A percentile compares a stretch with the other conserved stretches of the same genome.
These are phyloP conservation scores for Hypholoma fasciculare DNA, from an alignment of 768 basidiomycete species.

Conservation along the genomic window DNA sequence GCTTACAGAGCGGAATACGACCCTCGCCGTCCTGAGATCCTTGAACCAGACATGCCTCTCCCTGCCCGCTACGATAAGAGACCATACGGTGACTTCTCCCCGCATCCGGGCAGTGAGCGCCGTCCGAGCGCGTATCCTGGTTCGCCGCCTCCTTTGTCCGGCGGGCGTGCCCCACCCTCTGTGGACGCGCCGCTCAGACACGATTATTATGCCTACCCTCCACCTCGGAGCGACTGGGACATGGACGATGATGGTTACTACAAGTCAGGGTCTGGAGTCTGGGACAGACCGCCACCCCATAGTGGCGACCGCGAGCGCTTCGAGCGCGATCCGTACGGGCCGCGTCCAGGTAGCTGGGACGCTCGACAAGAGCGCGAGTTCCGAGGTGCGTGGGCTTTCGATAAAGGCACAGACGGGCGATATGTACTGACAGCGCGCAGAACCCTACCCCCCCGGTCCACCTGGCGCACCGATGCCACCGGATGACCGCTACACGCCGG, in stretches of 20 bases:
- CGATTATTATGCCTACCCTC: constrained; percentile 14
- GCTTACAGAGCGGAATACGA: constrained; percentile 41
- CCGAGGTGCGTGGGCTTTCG: constrained; percentile 17
- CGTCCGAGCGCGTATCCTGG: constrained; percentile 6
- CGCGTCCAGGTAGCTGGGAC: constrained; percentile 36
- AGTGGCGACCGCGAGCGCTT: constrained; percentile 35
- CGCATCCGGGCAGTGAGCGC: constrained; percentile 7
- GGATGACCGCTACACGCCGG: constrained; percentile 21
- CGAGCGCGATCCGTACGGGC: constrained; percentile 31
- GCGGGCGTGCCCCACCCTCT: constrained; percentile 4
- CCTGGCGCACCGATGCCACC: constrained; percentile 10
- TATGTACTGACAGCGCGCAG: background rate
- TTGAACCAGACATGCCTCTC: constrained; percentile 31
- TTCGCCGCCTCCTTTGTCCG: constrained; percentile 9
- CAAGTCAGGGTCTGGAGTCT: constrained; percentile 33
- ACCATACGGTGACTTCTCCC: constrained; percentile 17
- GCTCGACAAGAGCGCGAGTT: constrained; percentile 40
- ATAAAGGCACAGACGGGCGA: too few species aligned
- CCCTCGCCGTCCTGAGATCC: constrained; percentile 34
- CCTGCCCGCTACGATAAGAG: constrained; percentile 33
- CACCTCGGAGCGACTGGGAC: constrained; percentile 23
- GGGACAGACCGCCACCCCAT: constrained; percentile 32
- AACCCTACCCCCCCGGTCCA: constrained; percentile 16
- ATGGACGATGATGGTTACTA: constrained; percentile 38
- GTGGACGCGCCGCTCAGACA: constrained; percentile 13